Conservation (phyloP, 495 filamentous ascomycete genomes). For the Bryoglossum gracile region DNA sequence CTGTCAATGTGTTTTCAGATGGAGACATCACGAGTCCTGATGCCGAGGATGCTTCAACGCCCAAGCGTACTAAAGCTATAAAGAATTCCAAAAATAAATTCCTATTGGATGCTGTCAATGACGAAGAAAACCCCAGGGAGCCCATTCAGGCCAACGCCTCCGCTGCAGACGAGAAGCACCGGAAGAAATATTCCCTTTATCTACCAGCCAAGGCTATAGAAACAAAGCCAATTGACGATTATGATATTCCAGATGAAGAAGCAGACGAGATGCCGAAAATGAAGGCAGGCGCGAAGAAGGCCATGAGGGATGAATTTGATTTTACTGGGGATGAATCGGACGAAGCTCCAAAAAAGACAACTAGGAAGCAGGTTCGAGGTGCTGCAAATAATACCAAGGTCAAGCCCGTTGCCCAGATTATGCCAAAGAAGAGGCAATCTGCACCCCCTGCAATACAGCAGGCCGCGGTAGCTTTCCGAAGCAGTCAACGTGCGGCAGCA, state of each 20-base stretch:
- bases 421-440: slow-evolving; percentile 7
- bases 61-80: neutral
- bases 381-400: neutral
- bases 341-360: too few species aligned
- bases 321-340: neutral
- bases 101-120: neutral
- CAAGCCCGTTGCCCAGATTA: neutral
- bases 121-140: neutral
- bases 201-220: neutral
- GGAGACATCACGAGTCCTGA: neutral
- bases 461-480: neutral
- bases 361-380: neutral
- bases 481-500: slow-evolving; percentile 20
- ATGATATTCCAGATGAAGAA: slow-evolving; percentile 1
- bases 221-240: neutral
- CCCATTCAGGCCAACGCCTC: too few species aligned
- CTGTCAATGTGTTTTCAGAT: neutral
- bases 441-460: neutral
- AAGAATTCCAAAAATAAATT: neutral
- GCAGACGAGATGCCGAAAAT: neutral
- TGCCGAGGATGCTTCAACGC: neutral
- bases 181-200: neutral
- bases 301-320: neutral
- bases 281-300: neutral
- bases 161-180: neutral